A percentile compares a stretch with the other conserved stretches of the same genome.
phyloP scores from a whole-genome alignment of 2,329 filamentous ascomycete species.

The Coniella lustricola region DNA sequence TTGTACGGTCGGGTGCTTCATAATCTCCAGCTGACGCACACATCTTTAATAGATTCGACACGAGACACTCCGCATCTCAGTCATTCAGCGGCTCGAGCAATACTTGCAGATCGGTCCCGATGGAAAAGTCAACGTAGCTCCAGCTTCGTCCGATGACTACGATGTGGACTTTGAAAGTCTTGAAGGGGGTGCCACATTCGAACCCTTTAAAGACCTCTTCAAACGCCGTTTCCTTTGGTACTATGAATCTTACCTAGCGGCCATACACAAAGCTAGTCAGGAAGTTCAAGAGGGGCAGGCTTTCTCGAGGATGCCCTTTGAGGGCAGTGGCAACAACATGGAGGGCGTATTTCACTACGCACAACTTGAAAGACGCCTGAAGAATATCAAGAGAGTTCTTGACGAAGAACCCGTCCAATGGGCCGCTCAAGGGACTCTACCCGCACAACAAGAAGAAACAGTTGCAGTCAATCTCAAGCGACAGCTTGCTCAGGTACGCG shows the following conservation, averaged over 20 bases:
- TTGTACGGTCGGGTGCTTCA: neutral
- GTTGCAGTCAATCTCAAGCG: slow-evolving; percentile 76
- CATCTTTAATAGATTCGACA: slow-evolving; percentile 64
- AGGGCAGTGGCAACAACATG: slow-evolving; percentile 71
- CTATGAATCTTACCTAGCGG: slow-evolving; percentile 74
- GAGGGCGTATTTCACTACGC: slow-evolving; percentile 78
- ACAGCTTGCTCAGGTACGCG: slow-evolving; percentile 76
- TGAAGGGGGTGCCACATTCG: slow-evolving; percentile 55
- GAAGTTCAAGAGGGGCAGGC: slow-evolving; percentile 55
- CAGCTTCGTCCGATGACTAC: slow-evolving; percentile 29
- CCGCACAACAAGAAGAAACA: slow-evolving; percentile 59
- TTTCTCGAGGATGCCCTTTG: slow-evolving; percentile 86
- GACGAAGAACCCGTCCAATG: slow-evolving; percentile 66
- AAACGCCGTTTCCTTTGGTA: slow-evolving; percentile 96
- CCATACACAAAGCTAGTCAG: slow-evolving; percentile 57
- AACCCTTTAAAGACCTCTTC: slow-evolving; percentile 83
- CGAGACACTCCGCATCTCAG: slow-evolving; percentile 77
- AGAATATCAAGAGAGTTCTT: slow-evolving; percentile 60
- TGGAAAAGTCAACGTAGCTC: slow-evolving; percentile 32
- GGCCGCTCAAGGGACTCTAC: slow-evolving; percentile 57
- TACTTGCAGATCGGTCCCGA: slow-evolving; percentile 60
- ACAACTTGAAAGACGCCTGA: slow-evolving; percentile 62
- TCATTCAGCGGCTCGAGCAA: slow-evolving; percentile 78
- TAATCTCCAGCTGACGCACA: neutral
- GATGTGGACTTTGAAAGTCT: slow-evolving; percentile 44